phyloP scores from a whole-genome alignment of 2,329 filamentous ascomycete species.

The Ceratocystis harringtonii region DNA sequence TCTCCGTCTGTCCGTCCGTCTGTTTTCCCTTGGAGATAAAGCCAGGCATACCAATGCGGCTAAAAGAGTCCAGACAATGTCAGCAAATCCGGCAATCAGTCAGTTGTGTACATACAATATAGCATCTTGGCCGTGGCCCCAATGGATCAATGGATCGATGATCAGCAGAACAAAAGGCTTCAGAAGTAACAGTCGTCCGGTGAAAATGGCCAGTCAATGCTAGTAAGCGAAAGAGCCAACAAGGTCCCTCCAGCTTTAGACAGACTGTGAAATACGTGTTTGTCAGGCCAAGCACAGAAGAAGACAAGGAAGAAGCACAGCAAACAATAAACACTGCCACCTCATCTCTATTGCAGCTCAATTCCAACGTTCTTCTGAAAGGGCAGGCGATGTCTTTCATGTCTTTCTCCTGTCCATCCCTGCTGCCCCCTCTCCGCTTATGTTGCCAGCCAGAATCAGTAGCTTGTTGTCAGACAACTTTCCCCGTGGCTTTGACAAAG shows the following conservation, averaged over 20 bases:
- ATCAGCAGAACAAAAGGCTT: too few relatives aligned
- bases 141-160: too few relatives aligned
- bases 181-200: background rate
- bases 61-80: background rate
- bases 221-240: background rate
- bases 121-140: too few relatives aligned
- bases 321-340: background rate
- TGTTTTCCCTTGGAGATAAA: too few relatives aligned
- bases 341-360: too few relatives aligned
- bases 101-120: background rate
- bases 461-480: background rate
- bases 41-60: too few relatives aligned
- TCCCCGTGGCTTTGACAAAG: background rate
- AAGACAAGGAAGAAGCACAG: background rate
- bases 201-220: background rate
- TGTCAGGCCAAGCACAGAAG: background rate
- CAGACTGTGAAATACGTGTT: background rate
- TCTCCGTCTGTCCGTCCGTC: too few relatives aligned
- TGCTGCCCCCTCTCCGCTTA: background rate
- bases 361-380: too few relatives aligned
- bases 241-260: background rate
- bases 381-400: background rate
- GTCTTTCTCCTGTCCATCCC: background rate
- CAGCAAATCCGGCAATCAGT: background rate
- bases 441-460: background rate